Conservation (phyloP, 2,329 filamentous ascomycete species). For the Colletotrichum eremochloae region DNA sequence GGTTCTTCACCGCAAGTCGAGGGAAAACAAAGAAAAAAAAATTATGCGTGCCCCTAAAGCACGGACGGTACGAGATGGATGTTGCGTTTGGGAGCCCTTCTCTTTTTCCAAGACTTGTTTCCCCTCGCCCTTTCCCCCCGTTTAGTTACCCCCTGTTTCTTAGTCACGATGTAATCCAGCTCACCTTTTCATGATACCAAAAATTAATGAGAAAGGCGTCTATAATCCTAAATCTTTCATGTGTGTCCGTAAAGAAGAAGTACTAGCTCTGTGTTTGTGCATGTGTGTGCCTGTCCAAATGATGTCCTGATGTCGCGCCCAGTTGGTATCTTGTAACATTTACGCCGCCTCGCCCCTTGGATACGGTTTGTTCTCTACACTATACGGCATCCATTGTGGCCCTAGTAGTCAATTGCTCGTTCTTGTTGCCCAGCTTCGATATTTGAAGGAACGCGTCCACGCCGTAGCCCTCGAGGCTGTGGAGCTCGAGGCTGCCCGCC, state of each 20-base stretch:
- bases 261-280: conserved; percentile 11
- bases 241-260: conserved; percentile 28
- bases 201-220: conserved; percentile 53
- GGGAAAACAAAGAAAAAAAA: background rate
- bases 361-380: conserved; percentile 5
- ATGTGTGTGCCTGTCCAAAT: conserved; percentile 14
- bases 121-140: conserved; percentile 31
- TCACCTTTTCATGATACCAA: conserved; percentile 63
- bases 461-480: conserved; percentile 95
- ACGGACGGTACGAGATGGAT: conserved; percentile 26
- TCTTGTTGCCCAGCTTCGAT: conserved; percentile 96
- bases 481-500: conserved; percentile 91
- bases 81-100: conserved; percentile 32
- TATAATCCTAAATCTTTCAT: conserved; percentile 37
- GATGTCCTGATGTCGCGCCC: conserved; percentile 20
- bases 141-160: conserved; percentile 45
- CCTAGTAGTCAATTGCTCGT: conserved; percentile 88
- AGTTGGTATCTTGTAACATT: conserved; percentile 40
- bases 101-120: conserved; percentile 42
- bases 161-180: conserved; percentile 59
- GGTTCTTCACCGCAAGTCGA: conserved; percentile 7
- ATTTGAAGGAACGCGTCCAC: conserved; percentile 97
- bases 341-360: conserved; percentile 9
- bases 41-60: background rate
- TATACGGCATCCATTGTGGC: conserved; percentile 83